Percentiles rank a stretch among this genome's conserved stretches.
Evolutionary conservation across 495 filamentous ascomycete genomes (phyloP).

Genomic region (Tuber brumale): DNA sequence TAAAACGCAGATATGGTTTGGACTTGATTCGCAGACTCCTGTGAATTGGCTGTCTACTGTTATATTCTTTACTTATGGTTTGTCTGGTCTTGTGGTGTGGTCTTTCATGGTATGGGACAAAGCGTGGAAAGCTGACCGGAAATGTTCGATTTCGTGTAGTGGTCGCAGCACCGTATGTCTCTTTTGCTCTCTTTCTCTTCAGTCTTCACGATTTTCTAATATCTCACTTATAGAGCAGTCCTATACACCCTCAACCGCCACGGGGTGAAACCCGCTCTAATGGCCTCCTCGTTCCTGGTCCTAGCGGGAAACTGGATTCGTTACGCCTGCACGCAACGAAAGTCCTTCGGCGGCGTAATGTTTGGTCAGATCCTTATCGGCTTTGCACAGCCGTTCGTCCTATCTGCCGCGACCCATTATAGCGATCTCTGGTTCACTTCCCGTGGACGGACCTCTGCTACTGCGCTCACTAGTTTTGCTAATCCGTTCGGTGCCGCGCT

Average conservation of each 20-base stretch:
- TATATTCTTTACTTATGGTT: constrained; percentile 73
- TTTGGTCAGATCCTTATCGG: constrained; percentile 93
- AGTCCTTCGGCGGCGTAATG: constrained; percentile 68
- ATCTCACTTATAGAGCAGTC: constrained; percentile 47
- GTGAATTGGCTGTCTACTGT: constrained; percentile 90
- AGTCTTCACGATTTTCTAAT: constrained; percentile 10
- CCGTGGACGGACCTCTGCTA: constrained; percentile 74
- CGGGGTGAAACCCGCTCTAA: constrained; percentile 70
- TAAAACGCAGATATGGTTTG: constrained; percentile 68
- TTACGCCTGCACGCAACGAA: constrained; percentile 67
- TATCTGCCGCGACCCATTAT: constrained; percentile 82
- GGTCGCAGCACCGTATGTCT: constrained; percentile 58
- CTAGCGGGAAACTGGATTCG: constrained; percentile 88
- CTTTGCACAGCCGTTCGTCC: constrained; percentile 83
- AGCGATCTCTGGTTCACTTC: constrained; percentile 93
- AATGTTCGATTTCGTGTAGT: constrained; percentile 32
- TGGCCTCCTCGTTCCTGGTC: constrained; percentile 63
- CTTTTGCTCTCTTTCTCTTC: not conserved
- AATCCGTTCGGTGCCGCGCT: constrained; percentile 85
- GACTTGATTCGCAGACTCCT: constrained; percentile 58
- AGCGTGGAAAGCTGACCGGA: not conserved
- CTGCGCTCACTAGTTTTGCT: constrained; percentile 73
- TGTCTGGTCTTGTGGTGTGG: not conserved
- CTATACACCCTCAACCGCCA: constrained; percentile 74
- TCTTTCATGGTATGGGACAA: not conserved